Evolutionary conservation across 352 stramenopile genomes (phyloP), one percentile per base, ranked within the genome.

Genomic region (Phytophthora sojae): DNA sequence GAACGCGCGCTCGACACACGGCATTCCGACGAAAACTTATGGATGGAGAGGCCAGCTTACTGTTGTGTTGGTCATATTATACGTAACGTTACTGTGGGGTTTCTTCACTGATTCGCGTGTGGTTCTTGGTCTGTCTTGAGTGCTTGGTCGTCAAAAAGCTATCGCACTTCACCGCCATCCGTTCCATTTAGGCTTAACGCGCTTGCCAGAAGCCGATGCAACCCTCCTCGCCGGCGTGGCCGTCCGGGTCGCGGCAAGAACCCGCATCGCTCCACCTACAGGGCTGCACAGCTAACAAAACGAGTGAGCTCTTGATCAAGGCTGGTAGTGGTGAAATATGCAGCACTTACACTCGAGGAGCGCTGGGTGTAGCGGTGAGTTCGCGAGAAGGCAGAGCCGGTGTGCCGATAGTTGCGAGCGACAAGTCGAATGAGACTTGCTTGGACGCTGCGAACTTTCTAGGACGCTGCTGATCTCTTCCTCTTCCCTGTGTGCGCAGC

Each of bases 361-460:
- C 73, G 15, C 29, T 67, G 23, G 75, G 61, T 2, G 71, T 64
- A 14, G 39, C 67, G 35, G 58, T 76, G 47, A 77, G 66, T 52
- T 84, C 67, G 29, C 73, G 74, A 5, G 70, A 70, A 8, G 79
- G 60, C 29, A 70, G 25, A 58, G 55, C n/a, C 30, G 68, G 57
- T 21, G 64, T 15, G 21, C 51, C 61, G 39, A 57, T 64, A 5
- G 52, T 54, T 51, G 52, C 64, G 63, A 66, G 44, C 12, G 72
- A 73, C 39, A 79, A 53, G 72, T 90, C 75, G 60, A 94, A 92
- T 19, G 84, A 92, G 2, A 94, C 84, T 72, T 92, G 84, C 75
- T 92, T 94, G 25, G 69, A 63, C 23, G 47, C 50, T 85, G 62
- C 76, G 81, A 62, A 89, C 66, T 81, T 78, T 75, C 32, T 86